Evolutionary conservation across 768 basidiomycete genomes (phyloP), one percentile per base, ranked within the genome.

Genomic region (Multifurca ochricompacta): DNA sequence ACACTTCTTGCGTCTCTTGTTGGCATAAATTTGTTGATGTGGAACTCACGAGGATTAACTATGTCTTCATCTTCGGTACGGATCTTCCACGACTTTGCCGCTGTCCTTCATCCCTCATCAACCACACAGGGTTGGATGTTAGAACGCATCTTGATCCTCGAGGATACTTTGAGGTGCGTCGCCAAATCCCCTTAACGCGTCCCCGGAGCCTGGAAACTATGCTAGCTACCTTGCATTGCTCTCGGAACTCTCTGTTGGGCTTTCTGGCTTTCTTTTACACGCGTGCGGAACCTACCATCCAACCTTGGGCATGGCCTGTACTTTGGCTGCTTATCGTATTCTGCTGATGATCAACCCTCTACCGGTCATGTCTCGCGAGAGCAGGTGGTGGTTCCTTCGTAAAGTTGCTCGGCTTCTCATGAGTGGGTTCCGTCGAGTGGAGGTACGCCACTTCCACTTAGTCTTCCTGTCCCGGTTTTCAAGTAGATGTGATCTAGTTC

Each of bases 61-160:
- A 93, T 63, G 78, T 83, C n/a, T 95, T 97, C 67, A 89, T 94
- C 32, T 89, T 94, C 63, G 87, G 87, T 87, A 54, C 35, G 77
- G 62, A 23, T 36, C n/a, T 42, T 9, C n/a, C 16, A 9, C 3
- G 32, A 39, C 21, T 42, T 28, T 14, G 14, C 14, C 32, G 14
- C 40, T 9, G 13, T 41, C 4, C 8, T 40, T 11, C 10, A 9
- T 44, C 16, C 18, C 31, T 35, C n/a, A 27, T 37, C 19, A 16
- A 4, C 11, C 16, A 13, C 21, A 23, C 28, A 59, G 56, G 57
- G 19, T 39, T 63, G 18, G 59, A 61, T 41, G 43, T 56, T 6
- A 32, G 58, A 27, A 56, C 54, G 6, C 53, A 54, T 42, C 51
- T 60, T 51, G 90, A 96, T 66, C 78, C 80, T 65, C 81, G 84